Percentiles rank a stretch among this genome's conserved stretches.
phyloP scores from a whole-genome alignment of 148 eudicot species.

The Camellia lanceoleosa region DNA sequence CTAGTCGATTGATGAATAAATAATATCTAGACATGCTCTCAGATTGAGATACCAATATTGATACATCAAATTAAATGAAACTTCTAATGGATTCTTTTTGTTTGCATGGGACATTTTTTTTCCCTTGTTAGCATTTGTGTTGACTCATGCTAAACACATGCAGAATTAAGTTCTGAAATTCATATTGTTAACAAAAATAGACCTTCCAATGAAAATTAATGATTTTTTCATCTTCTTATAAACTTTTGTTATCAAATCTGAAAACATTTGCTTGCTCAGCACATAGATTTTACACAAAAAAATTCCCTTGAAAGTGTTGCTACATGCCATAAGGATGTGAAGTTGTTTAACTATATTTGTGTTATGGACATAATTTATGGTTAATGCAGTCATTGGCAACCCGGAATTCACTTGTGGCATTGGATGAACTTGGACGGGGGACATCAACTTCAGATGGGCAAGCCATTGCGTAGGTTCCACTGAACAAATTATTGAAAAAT shows the following conservation, averaged over 20 bases:
- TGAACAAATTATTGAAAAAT: background rate
- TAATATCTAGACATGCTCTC: background rate
- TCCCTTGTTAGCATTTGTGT: background rate
- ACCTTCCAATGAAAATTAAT: background rate
- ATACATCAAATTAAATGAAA: slow-evolving; percentile 2
- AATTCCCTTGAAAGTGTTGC: background rate
- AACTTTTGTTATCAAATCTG: background rate
- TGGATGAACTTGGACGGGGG: slow-evolving; percentile 99
- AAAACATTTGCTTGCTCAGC: background rate
- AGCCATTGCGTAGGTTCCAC: slow-evolving; percentile 89
- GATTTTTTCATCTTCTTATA: background rate
- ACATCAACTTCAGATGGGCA: slow-evolving; percentile 99
- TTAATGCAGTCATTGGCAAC: slow-evolving; percentile 73
- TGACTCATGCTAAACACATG: background rate
- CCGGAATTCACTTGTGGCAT: slow-evolving; percentile 81
- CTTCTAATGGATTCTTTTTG: background rate
- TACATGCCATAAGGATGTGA: background rate
- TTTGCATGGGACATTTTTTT: background rate
- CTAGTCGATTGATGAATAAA: background rate
- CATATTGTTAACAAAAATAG: background rate
- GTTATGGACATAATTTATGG: slow-evolving; percentile 6
- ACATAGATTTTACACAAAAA: background rate
- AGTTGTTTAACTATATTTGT: background rate
- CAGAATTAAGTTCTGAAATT: background rate
- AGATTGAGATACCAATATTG: background rate